phyloP scores from a whole-genome alignment of 768 basidiomycete genomes.

The Agaricus sinodeliciosus region DNA sequence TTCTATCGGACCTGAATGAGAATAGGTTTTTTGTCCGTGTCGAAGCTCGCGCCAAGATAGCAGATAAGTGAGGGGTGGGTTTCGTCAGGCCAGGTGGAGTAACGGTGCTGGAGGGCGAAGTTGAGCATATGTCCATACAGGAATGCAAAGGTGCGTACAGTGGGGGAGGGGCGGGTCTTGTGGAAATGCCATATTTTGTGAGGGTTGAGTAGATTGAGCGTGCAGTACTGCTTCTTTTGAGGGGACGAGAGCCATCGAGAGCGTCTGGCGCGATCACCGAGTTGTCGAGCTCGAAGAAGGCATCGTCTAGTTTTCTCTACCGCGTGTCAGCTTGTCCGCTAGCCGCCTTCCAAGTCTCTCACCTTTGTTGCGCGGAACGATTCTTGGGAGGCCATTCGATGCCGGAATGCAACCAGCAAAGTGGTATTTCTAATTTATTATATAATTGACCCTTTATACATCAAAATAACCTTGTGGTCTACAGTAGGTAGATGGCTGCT shows the following conservation, averaged over 20 bases:
- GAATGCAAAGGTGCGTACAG: not conserved
- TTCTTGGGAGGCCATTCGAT: constrained; percentile 4
- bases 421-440: too few species aligned
- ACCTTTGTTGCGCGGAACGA: constrained; percentile 35
- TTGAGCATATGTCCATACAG: not conserved
- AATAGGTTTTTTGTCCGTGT: constrained; percentile 45
- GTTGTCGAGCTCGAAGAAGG: constrained; percentile 62
- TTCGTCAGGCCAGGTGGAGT: constrained; percentile 30
- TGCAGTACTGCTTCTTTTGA: constrained; percentile 43
- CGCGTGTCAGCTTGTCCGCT: not conserved
- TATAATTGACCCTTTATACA: too few species aligned
- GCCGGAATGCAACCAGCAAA: not conserved
- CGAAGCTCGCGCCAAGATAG: constrained; percentile 64
- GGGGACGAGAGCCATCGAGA: constrained; percentile 35
- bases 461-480: too few species aligned
- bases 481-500: too few species aligned
- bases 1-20: constrained; percentile 34
- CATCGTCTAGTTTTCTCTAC: constrained; percentile 80
- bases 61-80: constrained; percentile 61
- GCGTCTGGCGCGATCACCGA: constrained; percentile 40
- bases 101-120: constrained; percentile 3
- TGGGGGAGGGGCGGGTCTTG: not conserved
- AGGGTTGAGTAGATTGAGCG: constrained; percentile 72
- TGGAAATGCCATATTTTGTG: constrained; percentile 61
- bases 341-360: not conserved